Conservation (phyloP, 768 basidiomycete genomes). For the Lactarius pseudohatsudake region DNA sequence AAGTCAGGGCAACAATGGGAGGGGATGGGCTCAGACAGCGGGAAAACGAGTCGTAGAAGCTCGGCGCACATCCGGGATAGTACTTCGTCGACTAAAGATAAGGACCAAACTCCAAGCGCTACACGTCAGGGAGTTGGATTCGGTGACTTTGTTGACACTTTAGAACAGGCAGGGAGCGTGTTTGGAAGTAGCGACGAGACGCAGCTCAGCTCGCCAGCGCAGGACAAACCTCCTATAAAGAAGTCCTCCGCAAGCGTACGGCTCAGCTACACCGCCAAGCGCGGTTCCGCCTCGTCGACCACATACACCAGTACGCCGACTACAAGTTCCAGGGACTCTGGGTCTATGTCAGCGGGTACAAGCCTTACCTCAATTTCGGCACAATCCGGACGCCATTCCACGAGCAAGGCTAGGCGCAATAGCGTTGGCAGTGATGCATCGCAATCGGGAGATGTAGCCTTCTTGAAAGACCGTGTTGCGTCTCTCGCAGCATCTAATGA, state of each 20-base stretch:
- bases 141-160: slow-evolving; percentile 36
- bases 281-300: slow-evolving; percentile 87
- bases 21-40: slow-evolving; percentile 47
- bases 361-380: slow-evolving; percentile 76
- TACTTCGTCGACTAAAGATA: slow-evolving; percentile 47
- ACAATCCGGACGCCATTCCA: slow-evolving; percentile 70
- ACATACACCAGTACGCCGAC: slow-evolving; percentile 77
- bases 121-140: slow-evolving; percentile 43
- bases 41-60: slow-evolving; percentile 42
- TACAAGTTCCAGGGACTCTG: slow-evolving; percentile 82
- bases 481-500: slow-evolving; percentile 61
- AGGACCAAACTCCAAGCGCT: slow-evolving; percentile 35
- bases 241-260: slow-evolving; percentile 53
- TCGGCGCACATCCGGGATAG: slow-evolving; percentile 43
- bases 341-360: slow-evolving; percentile 74
- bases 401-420: slow-evolving; percentile 63
- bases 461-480: slow-evolving; percentile 67
- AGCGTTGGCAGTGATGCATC: slow-evolving; percentile 84
- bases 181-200: slow-evolving; percentile 54
- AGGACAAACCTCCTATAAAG: slow-evolving; percentile 73
- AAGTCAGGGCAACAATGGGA: slow-evolving; percentile 73
- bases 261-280: slow-evolving; percentile 79
- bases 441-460: slow-evolving; percentile 64
- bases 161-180: slow-evolving; percentile 49
- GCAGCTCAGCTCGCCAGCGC: slow-evolving; percentile 40